A percentile compares a stretch with the other conserved stretches of the same genome.
Conservation (phyloP, 2,329 filamentous ascomycete species). For the Xylaria sp. region DNA sequence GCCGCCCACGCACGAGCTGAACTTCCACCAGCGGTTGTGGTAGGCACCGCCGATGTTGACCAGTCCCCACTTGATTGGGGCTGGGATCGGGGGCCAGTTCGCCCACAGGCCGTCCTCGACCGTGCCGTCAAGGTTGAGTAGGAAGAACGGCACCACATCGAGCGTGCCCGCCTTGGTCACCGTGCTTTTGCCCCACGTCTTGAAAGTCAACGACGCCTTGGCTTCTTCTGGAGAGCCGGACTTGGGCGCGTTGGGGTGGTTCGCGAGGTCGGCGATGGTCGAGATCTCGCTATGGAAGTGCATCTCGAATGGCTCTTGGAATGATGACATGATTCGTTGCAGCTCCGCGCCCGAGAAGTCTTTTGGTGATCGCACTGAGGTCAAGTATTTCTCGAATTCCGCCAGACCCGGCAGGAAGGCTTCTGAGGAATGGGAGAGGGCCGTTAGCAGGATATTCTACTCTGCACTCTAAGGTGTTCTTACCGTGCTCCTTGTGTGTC, state of each 20-base stretch:
- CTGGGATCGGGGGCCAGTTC: slow-evolving; percentile 73
- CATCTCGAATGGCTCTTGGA: slow-evolving; percentile 61
- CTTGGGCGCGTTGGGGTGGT: slow-evolving; percentile 62
- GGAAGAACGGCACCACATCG: slow-evolving; percentile 72
- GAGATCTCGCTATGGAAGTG: slow-evolving; percentile 67
- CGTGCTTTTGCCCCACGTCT: slow-evolving; percentile 70
- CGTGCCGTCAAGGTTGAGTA: slow-evolving; percentile 69
- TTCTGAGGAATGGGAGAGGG: slow-evolving; percentile 41
- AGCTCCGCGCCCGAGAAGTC: slow-evolving; percentile 59
- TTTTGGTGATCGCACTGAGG: slow-evolving; percentile 53
- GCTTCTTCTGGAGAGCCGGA: slow-evolving; percentile 57
- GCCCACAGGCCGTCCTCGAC: slow-evolving; percentile 68
- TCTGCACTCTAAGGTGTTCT: slow-evolving; percentile 18
- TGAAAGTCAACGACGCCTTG: slow-evolving; percentile 62
- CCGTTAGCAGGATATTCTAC: slow-evolving; percentile 15
- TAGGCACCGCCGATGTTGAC: slow-evolving; percentile 67
- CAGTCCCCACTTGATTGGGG: slow-evolving; percentile 67
- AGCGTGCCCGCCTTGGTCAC: slow-evolving; percentile 68
- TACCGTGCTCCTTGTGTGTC: slow-evolving; percentile 67
- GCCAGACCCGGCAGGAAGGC: slow-evolving; percentile 63
- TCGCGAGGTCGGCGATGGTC: slow-evolving; percentile 61
- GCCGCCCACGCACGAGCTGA: slow-evolving; percentile 67
- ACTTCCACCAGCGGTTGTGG: slow-evolving; percentile 70
- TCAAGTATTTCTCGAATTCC: slow-evolving; percentile 64
- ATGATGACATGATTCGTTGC: slow-evolving; percentile 60